Base-by-base conservation (phyloP, 2,329 filamentous ascomycete genomes). In the Epichloe coenophiala region DNA sequence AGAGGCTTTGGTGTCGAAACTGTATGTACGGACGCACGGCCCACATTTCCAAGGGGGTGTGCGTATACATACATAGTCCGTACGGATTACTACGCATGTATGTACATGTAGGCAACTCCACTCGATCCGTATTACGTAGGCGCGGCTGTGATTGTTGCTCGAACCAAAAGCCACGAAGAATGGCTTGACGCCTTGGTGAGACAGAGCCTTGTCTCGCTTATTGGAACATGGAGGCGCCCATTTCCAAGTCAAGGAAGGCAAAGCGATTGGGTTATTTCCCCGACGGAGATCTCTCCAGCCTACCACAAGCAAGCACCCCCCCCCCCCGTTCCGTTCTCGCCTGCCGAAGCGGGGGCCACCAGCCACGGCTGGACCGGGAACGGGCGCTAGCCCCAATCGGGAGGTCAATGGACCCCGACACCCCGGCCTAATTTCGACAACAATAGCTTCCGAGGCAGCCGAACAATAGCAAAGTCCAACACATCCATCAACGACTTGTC, bases 381-480 rank as follows among this genome's bases (percentile, higher is more conserved):
- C 62, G 59, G 62, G 55, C 57, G 57, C 62, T 65, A 65, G 52
- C 19, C 61, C 60, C 5, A 31, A 61, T 58, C 12, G 19, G 56
- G 48, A 39, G 39, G 36, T 57, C 57, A 65, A 64, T 64, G 55
- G 58, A 39, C 56, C 23, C 31, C 17, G 53, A 53, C 45, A 48
- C 54, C 45, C 49, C 56, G 54, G 51, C 52, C 59, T 51, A 48
- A 53, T 56, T 52, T 45, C 48, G 55, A 62, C 63, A 61, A 65
- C 63, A 65, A 65, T 65, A 64, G 57, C 47, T 61, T 60, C 21
- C 21, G 47, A 48, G 3, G 48, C 44, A 57, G 45, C 44, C 33
- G 56, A 58, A 65, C 62, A 65, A 65, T 63, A 63, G 61, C 36
- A 12, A 12, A 7, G 17, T 11, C 35, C 17, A 36, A 31, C 45